Base-by-base conservation (phyloP, 768 basidiomycete genomes). In the Mycena indigotica region DNA sequence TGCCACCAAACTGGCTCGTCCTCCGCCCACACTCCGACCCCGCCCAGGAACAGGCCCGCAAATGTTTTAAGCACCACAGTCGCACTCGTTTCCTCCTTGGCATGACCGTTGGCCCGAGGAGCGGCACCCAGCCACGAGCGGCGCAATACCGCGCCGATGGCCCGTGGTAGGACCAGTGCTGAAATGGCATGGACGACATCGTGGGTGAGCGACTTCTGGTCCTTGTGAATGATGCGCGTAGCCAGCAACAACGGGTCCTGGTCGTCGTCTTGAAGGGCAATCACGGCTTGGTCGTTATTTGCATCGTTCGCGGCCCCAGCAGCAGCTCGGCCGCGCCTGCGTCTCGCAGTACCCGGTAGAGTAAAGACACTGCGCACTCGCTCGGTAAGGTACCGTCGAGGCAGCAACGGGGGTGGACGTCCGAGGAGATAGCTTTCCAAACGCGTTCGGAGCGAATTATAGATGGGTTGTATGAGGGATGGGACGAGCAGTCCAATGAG, bases 1-100 rank as follows among this genome's bases (percentile, higher is more conserved):
- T 81, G 70, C 82, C 81, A 83, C 81, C 81, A 83, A 13, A 82
- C 75, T 1, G 81, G 81, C 59, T 83, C 81, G 32, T 73, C 72
- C 50, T 74, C 74, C 12, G 72, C 70, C 80, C 81, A 82, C 15
- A 73, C 66, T 25, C 73, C 72, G 25, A 76, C 78, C n/a, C 79
- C 79, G 21, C 77, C 72, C 60, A 70, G 70, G n/a, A 62, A 41
- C 1, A 62, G 56, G 1, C 50, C 53, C 1, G 50, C 44, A 15
- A 58, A 32, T 2, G 55, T 45, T 15, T 2, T 15, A 49, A 4
- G 12, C 32, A 26, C 52, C 73, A 65, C 3, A 75, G 58, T 44
- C 70, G 69, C 51, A 80, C 56, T 1, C 70, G 73, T 52, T 74
- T 55, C 55, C 66, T 52, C 24, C 74, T 58, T 28, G 68, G 67